These are phyloP conservation scores for Leptosphaerulina australis DNA, from an alignment of 2,329 filamentous ascomycete genomes.

Conservation along the genomic window DNA sequence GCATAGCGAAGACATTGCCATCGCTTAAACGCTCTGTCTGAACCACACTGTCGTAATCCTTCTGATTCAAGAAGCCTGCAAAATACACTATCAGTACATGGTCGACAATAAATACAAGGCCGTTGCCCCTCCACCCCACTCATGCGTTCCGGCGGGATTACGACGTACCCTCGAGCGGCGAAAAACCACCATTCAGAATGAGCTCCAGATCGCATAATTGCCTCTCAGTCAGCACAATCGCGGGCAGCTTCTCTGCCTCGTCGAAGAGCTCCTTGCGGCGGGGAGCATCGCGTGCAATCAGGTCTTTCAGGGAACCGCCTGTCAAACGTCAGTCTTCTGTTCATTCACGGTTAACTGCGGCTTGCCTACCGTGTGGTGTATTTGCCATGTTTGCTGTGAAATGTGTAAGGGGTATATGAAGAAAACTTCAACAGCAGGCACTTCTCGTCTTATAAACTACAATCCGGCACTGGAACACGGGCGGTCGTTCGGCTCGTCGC, in stretches of 20 bases:
- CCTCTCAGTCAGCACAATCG: constrained; percentile 84
- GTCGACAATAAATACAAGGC: constrained; percentile 5
- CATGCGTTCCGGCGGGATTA: constrained; percentile 15
- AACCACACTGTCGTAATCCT: constrained; percentile 95
- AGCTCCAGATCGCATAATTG: constrained; percentile 98
- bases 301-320: constrained; percentile 90
- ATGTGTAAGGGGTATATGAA: constrained; percentile 11
- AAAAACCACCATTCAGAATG: constrained; percentile 97
- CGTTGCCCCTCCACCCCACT: constrained; percentile 13
- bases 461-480: constrained; percentile 7
- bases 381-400: constrained; percentile 53
- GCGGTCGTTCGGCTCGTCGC: constrained; percentile 20
- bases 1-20: constrained; percentile 93
- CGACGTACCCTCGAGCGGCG: constrained; percentile 86
- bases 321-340: constrained; percentile 5
- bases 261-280: constrained; percentile 77
- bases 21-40: constrained; percentile 83
- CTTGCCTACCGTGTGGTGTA: constrained; percentile 52
- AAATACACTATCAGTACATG: neutral
- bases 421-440: constrained; percentile 10
- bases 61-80: constrained; percentile 94
- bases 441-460: constrained; percentile 10
- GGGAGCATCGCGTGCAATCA: constrained; percentile 89
- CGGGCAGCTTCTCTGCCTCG: constrained; percentile 86
- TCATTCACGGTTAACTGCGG: neutral